Base-by-base conservation (phyloP, 352 stramenopile genomes). In the Phytophthora pluvialis region DNA sequence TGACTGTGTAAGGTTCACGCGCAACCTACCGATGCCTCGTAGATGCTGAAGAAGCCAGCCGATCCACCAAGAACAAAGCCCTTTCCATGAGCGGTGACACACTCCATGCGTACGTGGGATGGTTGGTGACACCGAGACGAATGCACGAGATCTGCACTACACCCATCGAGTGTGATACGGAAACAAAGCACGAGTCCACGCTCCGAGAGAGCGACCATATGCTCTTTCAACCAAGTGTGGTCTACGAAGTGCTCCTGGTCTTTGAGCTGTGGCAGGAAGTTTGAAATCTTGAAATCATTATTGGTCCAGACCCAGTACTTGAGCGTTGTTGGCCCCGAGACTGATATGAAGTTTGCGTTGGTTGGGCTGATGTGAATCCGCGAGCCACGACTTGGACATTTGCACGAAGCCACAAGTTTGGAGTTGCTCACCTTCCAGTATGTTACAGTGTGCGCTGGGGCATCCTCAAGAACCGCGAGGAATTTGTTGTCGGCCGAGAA, bases 161-260 rank as follows among this genome's bases (percentile, higher is more conserved):
- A 68, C 5, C 65, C 68, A 61, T 93, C 83, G 16, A 75, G 66
- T 0, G 83, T 64, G 9, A 78, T 73, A 13, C 79, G 81, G 42
- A 93, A 93, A 21, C 67, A 84, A 18, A 94, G 73, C 9, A 94
- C 49, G 29, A 90, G 60, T 0, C 83, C 85, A 31, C 82, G 72
- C 39, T 94, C 85, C 2, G 85, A 91, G 3, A 94, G 70, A 25
- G 81, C 72, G 5, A 92, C 60, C 78, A 94, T 90, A 51, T 86
- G 78, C 46, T 93, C 80, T 21, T 81, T 81, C 7, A 89, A 52
- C 84, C 86, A 94, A 3, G 89, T 71, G 38, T 94, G 86, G 53
- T 94, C 86, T 3, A 90, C 83, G 51, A 92, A 93, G 65, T 93
- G 84, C 38, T 93, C 83, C 36, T 93, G 84, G n/a, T 94, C 86